Evolutionary conservation across 2,329 filamentous ascomycete species (phyloP), one percentile per base, ranked within the genome.

Genomic region (Talaromyces islandicus): DNA sequence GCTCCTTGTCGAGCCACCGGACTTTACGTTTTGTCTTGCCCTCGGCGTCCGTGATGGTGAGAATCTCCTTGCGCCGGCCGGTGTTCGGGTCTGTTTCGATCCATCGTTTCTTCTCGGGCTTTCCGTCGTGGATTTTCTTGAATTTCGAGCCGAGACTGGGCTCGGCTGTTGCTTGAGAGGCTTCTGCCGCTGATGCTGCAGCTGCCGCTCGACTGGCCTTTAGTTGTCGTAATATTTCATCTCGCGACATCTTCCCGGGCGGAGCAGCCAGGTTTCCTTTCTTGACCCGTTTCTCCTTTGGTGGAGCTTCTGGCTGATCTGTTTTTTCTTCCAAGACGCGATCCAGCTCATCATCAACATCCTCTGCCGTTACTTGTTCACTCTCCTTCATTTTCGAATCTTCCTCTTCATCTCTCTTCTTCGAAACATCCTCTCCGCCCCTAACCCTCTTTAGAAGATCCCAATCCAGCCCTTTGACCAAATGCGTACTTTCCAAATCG

Each of bases 381-480:
- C 63, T 62, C 14, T 65, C 71, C 4, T 67, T 66, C n/a, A n/a
- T n/a, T 52, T 73, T 72, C 6, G 64, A 63, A 1, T 25, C 67
- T 60, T 59, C 59, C 14, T 43, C 30, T 63, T 61, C 77, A 70
- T 57, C 62, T 59, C 62, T 66, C 54, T 58, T 62, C 59, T 65
- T 62, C 57, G 74, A 71, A 25, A 91, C 81, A 73, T 92, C 78
- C 62, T 81, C 79, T 1, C 79, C 79, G n/a, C 72, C 74, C 57
- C 72, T 75, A 0, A 77, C 71, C 55, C 76, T 68, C 64, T 71
- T 67, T 64, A 81, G 78, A 12, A 97, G 78, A 72, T 89, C 89
- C 71, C 91, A 89, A 75, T 99, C 94, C 55, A 99, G 76, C 0
- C 94, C 94, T 71, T 97, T 97, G 54, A 97, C 88, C 65, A 97